phyloP scores from a whole-genome alignment of 768 basidiomycete species.

The Rhizopogon salebrosus region DNA sequence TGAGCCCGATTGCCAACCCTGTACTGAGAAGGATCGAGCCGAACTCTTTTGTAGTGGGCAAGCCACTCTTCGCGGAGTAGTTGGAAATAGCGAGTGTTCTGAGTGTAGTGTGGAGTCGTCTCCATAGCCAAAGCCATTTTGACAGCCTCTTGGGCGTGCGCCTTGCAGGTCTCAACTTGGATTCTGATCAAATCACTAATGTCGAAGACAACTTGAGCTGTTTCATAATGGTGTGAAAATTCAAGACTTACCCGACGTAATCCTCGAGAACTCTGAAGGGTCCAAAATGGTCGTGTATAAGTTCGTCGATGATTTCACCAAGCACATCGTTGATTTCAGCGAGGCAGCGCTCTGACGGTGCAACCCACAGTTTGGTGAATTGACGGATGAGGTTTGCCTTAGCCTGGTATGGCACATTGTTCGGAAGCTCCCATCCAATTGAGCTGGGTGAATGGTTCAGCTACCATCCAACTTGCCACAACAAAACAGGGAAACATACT shows the following conservation, averaged over 20 bases:
- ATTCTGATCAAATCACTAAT: conserved; percentile 22
- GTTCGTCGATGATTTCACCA: conserved; percentile 20
- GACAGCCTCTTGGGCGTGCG: conserved; percentile 20
- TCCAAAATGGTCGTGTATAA: conserved; percentile 33
- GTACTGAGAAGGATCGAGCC: not conserved
- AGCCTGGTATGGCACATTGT: conserved; percentile 36
- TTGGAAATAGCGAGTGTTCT: conserved; percentile 21
- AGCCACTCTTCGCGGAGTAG: conserved; percentile 21
- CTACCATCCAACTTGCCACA: not conserved
- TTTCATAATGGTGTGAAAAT: not conserved
- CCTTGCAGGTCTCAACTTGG: conserved; percentile 26
- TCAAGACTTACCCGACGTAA: conserved; percentile 29
- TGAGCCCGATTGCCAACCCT: conserved; percentile 44
- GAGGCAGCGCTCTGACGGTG: conserved; percentile 32
- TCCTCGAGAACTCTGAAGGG: conserved; percentile 32
- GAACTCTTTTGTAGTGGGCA: conserved; percentile 16
- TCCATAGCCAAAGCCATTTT: conserved; percentile 35
- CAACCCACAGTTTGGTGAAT: conserved; percentile 32
- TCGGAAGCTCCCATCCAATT: conserved; percentile 38
- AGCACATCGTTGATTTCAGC: conserved; percentile 26
- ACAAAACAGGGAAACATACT: conserved; percentile 20
- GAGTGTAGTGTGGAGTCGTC: conserved; percentile 33
- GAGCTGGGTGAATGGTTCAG: conserved; percentile 21
- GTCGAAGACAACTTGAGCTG: not conserved
- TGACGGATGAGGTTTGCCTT: conserved; percentile 31